A percentile compares a stretch with the other conserved stretches of the same genome.
phyloP scores from a whole-genome alignment of 2,329 filamentous ascomycete genomes.

The Microcyclosporella mali region DNA sequence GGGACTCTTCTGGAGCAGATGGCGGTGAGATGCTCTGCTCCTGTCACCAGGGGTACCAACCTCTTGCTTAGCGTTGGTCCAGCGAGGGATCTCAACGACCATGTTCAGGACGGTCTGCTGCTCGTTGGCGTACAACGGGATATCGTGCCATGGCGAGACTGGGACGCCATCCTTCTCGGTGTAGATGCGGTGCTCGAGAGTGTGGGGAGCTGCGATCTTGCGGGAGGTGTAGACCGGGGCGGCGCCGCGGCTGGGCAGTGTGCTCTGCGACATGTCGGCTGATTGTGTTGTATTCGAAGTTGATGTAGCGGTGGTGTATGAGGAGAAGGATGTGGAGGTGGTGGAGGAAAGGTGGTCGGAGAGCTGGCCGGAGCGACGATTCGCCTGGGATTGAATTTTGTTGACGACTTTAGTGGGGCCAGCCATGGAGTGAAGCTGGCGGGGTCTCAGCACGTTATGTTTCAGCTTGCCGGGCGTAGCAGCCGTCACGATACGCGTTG shows the following conservation, averaged over 20 bases:
- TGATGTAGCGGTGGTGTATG: slow-evolving; percentile 10
- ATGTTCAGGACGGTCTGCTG: slow-evolving; percentile 97
- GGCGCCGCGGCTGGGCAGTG: slow-evolving; percentile 39
- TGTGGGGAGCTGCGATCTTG: slow-evolving; percentile 86
- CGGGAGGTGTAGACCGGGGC: slow-evolving; percentile 66
- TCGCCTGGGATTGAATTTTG: slow-evolving; percentile 20
- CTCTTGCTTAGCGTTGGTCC: slow-evolving; percentile 99
- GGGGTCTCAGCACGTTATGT: too few species aligned
- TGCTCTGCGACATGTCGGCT: slow-evolving; percentile 14
- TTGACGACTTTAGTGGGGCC: slow-evolving; percentile 24
- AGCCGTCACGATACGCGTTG: slow-evolving; percentile 8
- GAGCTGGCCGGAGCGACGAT: slow-evolving; percentile 19
- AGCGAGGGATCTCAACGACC: slow-evolving; percentile 98
- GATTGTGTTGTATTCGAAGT: slow-evolving; percentile 3
- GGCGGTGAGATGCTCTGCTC: slow-evolving; percentile 5
- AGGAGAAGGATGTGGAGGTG: slow-evolving; percentile 1
- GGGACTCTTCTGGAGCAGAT: not conserved
- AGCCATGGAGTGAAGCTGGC: too few species aligned
- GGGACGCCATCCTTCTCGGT: slow-evolving; percentile 95
- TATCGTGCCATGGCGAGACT: slow-evolving; percentile 95
- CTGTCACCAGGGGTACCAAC: slow-evolving; percentile 47
- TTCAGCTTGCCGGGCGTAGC: slow-evolving; percentile 2
- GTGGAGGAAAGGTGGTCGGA: slow-evolving; percentile 17
- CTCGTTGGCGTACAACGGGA: slow-evolving; percentile 94
- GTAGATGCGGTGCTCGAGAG: slow-evolving; percentile 94